A percentile compares a stretch with the other conserved stretches of the same genome.
phyloP scores from a whole-genome alignment of 208 protist species.

The Borovskyia barvae region DNA sequence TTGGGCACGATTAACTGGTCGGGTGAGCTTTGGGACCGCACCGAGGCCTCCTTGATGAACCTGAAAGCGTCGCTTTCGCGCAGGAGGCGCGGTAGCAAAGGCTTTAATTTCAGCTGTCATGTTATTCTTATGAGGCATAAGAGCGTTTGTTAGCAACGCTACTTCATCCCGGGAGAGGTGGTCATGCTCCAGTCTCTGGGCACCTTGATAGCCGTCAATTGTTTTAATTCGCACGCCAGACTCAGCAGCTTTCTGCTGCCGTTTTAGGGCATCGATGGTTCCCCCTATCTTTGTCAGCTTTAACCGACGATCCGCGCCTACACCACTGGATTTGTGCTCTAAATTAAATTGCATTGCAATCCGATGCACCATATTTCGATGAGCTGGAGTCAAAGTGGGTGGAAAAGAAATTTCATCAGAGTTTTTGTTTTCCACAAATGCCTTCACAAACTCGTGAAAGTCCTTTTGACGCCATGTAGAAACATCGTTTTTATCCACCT shows the following conservation, averaged over 20 bases:
- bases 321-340: constrained; percentile 67
- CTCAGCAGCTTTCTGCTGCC: constrained; percentile 34
- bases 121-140: constrained; percentile 38
- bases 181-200: constrained; percentile 52
- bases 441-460: constrained; percentile 66
- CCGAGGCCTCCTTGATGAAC: constrained; percentile 38
- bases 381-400: constrained; percentile 45
- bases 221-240: constrained; percentile 49
- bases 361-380: constrained; percentile 69
- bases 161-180: constrained; percentile 32
- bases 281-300: constrained; percentile 62
- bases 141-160: constrained; percentile 16
- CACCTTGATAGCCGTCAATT: constrained; percentile 78
- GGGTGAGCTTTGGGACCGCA: constrained; percentile 19
- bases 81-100: constrained; percentile 19
- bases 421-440: constrained; percentile 67
- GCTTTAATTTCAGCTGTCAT: constrained; percentile 51
- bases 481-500: constrained; percentile 39
- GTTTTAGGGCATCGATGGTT: constrained; percentile 23
- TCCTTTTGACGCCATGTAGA: constrained; percentile 73
- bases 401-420: constrained; percentile 67
- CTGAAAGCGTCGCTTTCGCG: constrained; percentile 29
- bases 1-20: constrained; percentile 11
- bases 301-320: constrained; percentile 36
- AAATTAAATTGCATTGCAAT: constrained; percentile 67